Percentiles rank a stretch among this genome's conserved stretches.
Evolutionary conservation across 495 filamentous ascomycete genomes (phyloP).

Genomic region (Hypoxylon lienhwacheense): DNA sequence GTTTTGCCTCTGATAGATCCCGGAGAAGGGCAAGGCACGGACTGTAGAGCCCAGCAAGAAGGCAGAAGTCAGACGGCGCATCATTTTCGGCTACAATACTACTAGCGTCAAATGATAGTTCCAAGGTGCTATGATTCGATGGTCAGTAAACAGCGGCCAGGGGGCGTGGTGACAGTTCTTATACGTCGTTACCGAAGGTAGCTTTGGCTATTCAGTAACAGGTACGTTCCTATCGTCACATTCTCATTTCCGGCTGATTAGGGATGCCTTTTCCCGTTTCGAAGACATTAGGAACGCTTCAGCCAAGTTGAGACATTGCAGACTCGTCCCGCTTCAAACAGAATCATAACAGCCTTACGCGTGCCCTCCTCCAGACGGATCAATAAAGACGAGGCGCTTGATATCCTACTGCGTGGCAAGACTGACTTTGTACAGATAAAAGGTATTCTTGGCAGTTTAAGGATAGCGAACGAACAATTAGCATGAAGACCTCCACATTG

Average conservation of each 20-base stretch:
- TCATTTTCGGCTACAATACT: conserved; percentile 38
- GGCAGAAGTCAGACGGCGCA: conserved; percentile 45
- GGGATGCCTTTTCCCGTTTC: background rate
- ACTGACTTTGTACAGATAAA: conserved; percentile 17
- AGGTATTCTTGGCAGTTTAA: conserved; percentile 35
- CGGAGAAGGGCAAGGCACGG: conserved; percentile 44
- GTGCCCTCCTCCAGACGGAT: background rate
- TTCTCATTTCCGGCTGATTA: conserved; percentile 13
- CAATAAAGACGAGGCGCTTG: conserved; percentile 17
- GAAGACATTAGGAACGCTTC: background rate
- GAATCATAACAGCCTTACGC: conserved; percentile 8
- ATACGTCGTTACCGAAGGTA: conserved; percentile 3
- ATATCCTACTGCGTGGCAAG: conserved; percentile 18
- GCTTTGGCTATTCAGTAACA: background rate
- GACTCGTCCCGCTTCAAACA: conserved; percentile 9
- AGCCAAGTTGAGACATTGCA: conserved; percentile 20
- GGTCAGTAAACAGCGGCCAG: conserved; percentile 17
- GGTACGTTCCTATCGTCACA: background rate
- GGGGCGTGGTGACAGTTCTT: conserved; percentile 11
- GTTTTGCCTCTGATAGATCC: conserved; percentile 50
- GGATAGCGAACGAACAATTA: conserved; percentile 7
- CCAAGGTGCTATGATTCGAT: conserved; percentile 13
- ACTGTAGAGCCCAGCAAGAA: conserved; percentile 47
- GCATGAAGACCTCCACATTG: conserved; percentile 9
- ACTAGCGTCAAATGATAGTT: too few relatives aligned